phyloP scores from a whole-genome alignment of 116 monocot species.

The Papilionanthe hybrid region DNA sequence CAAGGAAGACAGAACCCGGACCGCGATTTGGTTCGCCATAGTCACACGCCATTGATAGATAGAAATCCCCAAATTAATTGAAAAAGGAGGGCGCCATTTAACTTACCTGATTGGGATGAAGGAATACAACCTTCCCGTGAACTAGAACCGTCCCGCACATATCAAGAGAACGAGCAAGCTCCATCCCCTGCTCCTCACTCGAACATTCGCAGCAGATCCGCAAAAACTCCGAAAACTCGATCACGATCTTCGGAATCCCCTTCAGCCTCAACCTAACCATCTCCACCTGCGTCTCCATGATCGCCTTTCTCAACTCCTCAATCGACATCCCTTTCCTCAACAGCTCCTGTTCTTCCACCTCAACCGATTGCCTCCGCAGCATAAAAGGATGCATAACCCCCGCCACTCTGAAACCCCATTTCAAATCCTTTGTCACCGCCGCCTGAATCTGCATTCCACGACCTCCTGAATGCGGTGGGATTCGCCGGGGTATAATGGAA shows the following conservation, averaged over 20 bases:
- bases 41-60: no score
- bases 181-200: constrained; percentile 11
- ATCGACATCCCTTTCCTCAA: constrained; percentile 9
- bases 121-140: constrained; percentile 22
- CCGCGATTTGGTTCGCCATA: no score
- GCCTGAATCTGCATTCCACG: background rate
- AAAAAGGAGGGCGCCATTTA: no score
- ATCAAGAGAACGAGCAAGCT: constrained; percentile 20
- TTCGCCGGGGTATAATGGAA: background rate
- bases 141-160: constrained; percentile 23
- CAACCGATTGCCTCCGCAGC: background rate
- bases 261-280: constrained; percentile 13
- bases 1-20: no score
- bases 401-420: background rate
- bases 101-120: constrained; percentile 24
- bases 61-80: no score
- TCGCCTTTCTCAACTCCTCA: constrained; percentile 13
- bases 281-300: constrained; percentile 26
- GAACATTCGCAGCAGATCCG: constrained; percentile 19
- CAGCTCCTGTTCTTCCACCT: background rate
- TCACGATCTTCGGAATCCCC: background rate
- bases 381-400: background rate
- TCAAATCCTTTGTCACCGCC: background rate
- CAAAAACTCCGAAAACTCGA: constrained; percentile 15
- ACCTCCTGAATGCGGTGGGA: background rate